A percentile compares a stretch with the other conserved stretches of the same genome.
Conservation (phyloP, 768 basidiomycete species). For the Pleurotus pulmonarius region DNA sequence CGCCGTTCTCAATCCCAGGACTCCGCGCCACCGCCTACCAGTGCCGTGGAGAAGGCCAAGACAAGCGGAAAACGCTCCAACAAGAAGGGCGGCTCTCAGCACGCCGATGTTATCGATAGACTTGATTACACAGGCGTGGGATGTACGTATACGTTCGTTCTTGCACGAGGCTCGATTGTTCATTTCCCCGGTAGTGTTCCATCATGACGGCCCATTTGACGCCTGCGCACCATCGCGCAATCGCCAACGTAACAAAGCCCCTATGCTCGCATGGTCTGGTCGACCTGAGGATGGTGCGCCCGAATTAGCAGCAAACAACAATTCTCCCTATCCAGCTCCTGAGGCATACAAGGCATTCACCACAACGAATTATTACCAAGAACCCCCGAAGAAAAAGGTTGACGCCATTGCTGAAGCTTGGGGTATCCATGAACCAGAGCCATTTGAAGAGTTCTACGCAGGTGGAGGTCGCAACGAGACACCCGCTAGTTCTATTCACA, state of each 20-base stretch:
- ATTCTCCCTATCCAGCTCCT: constrained; percentile 49
- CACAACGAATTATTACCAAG: constrained; percentile 35
- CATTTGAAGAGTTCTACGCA: constrained; percentile 86
- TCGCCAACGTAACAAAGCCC: constrained; percentile 72
- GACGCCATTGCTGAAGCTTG: constrained; percentile 90
- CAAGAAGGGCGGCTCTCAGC: constrained; percentile 73
- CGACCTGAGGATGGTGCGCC: constrained; percentile 30
- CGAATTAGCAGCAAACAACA: constrained; percentile 31
- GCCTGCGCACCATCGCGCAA: constrained; percentile 91
- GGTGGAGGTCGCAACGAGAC: constrained; percentile 68
- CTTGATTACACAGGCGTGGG: constrained; percentile 85
- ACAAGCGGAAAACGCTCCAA: constrained; percentile 40
- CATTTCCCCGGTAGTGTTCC: constrained; percentile 59
- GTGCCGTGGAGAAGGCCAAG: constrained; percentile 30
- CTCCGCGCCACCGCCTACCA: constrained; percentile 23
- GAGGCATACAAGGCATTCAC: constrained; percentile 44
- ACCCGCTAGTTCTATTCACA: constrained; percentile 65
- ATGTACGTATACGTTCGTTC: constrained; percentile 44
- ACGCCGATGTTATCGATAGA: constrained; percentile 88
- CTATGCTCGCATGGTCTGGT: constrained; percentile 74
- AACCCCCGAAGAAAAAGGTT: constrained; percentile 78
- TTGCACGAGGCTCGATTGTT: constrained; percentile 9
- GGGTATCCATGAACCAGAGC: constrained; percentile 91
- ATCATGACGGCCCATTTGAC: constrained; percentile 91
- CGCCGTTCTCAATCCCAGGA: constrained; percentile 50